Conservation (phyloP, 495 filamentous ascomycete species). For the Lentithecium fluviatile region DNA sequence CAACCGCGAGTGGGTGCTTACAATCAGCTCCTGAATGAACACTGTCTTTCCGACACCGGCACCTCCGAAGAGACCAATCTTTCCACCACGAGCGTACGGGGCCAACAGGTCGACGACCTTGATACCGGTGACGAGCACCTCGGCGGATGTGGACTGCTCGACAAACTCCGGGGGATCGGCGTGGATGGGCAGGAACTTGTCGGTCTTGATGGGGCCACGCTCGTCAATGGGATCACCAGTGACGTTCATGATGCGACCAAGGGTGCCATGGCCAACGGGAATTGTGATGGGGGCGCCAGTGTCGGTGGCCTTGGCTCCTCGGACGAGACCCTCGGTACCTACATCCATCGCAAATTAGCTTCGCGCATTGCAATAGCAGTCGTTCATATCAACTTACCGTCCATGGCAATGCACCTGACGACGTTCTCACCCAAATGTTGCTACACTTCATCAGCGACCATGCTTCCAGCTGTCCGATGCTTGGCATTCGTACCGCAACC, state of each 20-base stretch:
- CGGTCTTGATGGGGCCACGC: slow-evolving; percentile 93
- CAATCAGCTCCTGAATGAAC: slow-evolving; percentile 99
- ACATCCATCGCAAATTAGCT: slow-evolving; percentile 19
- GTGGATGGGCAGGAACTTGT: slow-evolving; percentile 87
- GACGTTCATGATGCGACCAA: slow-evolving; percentile 99
- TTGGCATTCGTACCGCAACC: slow-evolving; percentile 74
- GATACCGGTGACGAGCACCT: slow-evolving; percentile 98
- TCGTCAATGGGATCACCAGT: slow-evolving; percentile 99
- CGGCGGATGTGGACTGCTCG: slow-evolving; percentile 92
- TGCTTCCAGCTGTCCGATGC: slow-evolving; percentile 29
- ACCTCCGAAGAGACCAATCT: slow-evolving; percentile 99
- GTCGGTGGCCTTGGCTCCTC: slow-evolving; percentile 79
- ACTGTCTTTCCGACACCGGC: slow-evolving; percentile 99
- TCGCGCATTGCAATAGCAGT: slow-evolving; percentile 1
- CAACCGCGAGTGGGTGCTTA: slow-evolving; percentile 41
- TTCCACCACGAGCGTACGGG: slow-evolving; percentile 99
- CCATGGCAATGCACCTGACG: slow-evolving; percentile 99
- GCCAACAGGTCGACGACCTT: slow-evolving; percentile 99
- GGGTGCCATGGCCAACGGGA: slow-evolving; percentile 89
- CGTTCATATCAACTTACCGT: slow-evolving; percentile 63
- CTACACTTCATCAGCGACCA: slow-evolving; percentile 54
- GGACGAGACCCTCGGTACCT: slow-evolving; percentile 99
- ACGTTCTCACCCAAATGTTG: slow-evolving; percentile 99
- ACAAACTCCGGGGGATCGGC: slow-evolving; percentile 85
- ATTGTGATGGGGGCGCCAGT: slow-evolving; percentile 96